Evolutionary conservation across 139 green algal genomes (phyloP), one percentile per base, ranked within the genome.

Genomic region (Auxenochlorella pyrenoidosa): DNA sequence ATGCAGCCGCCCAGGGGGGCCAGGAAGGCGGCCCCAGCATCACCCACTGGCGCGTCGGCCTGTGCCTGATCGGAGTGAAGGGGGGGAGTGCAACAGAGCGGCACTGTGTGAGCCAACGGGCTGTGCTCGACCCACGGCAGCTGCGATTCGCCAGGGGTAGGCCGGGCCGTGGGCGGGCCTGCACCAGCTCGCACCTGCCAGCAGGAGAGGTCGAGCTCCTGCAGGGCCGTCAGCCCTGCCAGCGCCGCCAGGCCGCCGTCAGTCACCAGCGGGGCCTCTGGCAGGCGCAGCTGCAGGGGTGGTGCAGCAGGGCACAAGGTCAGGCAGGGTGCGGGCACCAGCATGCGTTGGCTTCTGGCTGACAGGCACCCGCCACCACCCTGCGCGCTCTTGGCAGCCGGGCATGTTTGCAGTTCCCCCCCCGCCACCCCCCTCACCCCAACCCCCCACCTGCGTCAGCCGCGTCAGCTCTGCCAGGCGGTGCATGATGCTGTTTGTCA

Each of bases 171-270:
- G 47, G 6, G 47, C 47, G 47, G 47, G 47, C 47, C 47, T 65
- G 41, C 2, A 10, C 12, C 44, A 44, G 47, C 47, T 34, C 79
- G 51, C 38, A 84, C 79, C 79, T 59, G 21, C 36, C 24, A 36
- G 59, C 79, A 84, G 54, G 59, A 75, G 22, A 84, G 36, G 58
- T 84, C 79, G 2, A 84, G 79, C 22, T 84, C 79, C 18, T 70
- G 58, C 26, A 84, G 79, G 18, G 58, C 30, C 0, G 76, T 73
- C 36, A 84, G 58, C 32, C 36, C 58, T 0, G 79, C 79, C 38
- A 84, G 58, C 12, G 60, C 79, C 6, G 44, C 58, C 22, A 84
- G 32, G 4, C 79, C 79, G 5, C 41, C 32, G 36, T 84, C 58
- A 0, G 79, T 84, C 38, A 84, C 79, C 58, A 84, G 59, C 21